Base-by-base conservation (phyloP, 768 basidiomycete species). In the Vishniacozyma victoriae region DNA sequence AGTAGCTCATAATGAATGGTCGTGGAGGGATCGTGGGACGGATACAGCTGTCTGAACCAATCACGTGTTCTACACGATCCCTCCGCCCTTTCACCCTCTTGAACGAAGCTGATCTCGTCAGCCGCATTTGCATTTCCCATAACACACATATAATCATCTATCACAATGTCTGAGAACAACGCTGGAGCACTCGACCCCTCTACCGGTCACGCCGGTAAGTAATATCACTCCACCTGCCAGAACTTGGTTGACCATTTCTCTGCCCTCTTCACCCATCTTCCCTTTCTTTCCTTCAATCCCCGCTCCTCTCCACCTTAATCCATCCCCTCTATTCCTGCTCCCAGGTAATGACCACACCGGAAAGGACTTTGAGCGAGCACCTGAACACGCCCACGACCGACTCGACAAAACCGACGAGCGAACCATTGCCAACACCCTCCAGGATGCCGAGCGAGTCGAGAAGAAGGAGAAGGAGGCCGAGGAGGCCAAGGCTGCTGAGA, bases 321-420 rank as follows among this genome's bases (percentile, higher is more conserved):
- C 3, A 31, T 20, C 43, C 27, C 19, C 16, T 31, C 41, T 44
- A 37, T 18, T 13, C 29, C 46, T 29, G 9, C 47, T 44, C 50
- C 46, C 46, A 71, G 68, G 65, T 48, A 60, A 69, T 68, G 49
- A 67, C 54, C 62, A 66, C 35, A 62, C 64, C 37, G 69, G 69
- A 15, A 41, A 61, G 35, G 40, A 41, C 11, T 59, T 53, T 53
- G 64, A 69, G 42, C 12, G 37, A 46, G 64, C 61, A 23, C 61
- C 59, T 31, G 46, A 57, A 16, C 41, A 62, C 46, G 59, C 67
- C 27, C 63, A 69, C 57, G 38, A 53, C 46, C 59, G 67, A 35
- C 50, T 68, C 26, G 70, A 71, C 58, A 20, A 45, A 31, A 67
- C 61, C 36, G 70, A 71, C 54, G 52, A 69, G 51, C 60, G 65